Conservation (phyloP, 805 yeast species). For the Scheffersomyces lignosus region DNA sequence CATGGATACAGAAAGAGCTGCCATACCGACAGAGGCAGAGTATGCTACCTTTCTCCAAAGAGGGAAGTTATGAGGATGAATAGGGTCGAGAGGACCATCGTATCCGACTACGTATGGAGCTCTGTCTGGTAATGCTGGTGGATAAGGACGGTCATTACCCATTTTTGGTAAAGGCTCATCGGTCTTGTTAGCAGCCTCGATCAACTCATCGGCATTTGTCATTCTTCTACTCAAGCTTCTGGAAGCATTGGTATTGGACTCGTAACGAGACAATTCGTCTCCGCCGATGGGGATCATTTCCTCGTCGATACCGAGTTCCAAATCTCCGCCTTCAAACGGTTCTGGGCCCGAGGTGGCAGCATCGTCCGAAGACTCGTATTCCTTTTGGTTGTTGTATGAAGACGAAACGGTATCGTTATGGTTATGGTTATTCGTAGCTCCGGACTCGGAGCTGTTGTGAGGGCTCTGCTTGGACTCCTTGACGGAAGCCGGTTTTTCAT, state of each 20-base stretch:
- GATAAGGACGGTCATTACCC: conserved; percentile 68
- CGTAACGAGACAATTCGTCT: conserved; percentile 24
- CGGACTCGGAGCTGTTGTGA: background rate
- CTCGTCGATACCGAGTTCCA: conserved; percentile 4
- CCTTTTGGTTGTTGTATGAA: background rate
- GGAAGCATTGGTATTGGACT: conserved; percentile 20
- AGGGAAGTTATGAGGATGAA: conserved; percentile 73
- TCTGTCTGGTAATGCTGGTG: conserved; percentile 57
- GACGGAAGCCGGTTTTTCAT: background rate
- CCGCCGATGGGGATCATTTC: conserved; percentile 12
- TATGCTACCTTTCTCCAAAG: conserved; percentile 20
- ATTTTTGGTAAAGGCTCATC: conserved; percentile 43
- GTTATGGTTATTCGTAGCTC: background rate
- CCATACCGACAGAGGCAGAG: conserved; percentile 28
- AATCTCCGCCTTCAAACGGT: conserved; percentile 10
- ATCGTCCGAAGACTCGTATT: conserved; percentile 1
- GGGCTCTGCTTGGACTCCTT: background rate
- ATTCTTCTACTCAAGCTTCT: conserved; percentile 18
- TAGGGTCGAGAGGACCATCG: conserved; percentile 79
- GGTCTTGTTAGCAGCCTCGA: conserved; percentile 20
- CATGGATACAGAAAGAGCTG: conserved; percentile 25
- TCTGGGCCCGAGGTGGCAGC: conserved; percentile 8
- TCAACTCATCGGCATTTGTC: conserved; percentile 20
- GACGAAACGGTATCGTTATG: too few relatives aligned
- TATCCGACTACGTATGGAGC: conserved; percentile 64